Evolutionary conservation across 768 basidiomycete species (phyloP).

Genomic region (Rhodotorula sphaerocarpa): DNA sequence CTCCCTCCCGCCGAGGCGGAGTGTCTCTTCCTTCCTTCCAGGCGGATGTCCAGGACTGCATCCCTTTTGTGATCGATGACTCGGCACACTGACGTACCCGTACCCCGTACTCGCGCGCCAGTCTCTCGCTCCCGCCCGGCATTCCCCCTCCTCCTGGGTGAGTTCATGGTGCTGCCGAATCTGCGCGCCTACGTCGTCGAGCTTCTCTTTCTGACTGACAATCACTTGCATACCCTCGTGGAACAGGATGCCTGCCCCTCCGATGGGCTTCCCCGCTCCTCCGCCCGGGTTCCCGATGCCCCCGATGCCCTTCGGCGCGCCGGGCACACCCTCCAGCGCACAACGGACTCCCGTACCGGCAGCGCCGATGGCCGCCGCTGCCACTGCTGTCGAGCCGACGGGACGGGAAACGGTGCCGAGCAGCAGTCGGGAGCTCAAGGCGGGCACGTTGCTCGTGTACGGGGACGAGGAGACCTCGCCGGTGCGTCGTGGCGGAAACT

Average conservation of each 20-base stretch:
- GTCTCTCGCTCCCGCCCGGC: not conserved
- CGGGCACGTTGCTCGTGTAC: constrained; percentile 35
- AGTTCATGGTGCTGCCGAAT: constrained; percentile 24
- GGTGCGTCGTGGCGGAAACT: constrained; percentile 9
- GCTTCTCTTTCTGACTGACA: no score
- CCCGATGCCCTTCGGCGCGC: constrained; percentile 37
- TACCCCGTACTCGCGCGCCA: no score
- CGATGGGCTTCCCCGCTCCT: constrained; percentile 44
- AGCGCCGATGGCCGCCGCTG: not conserved
- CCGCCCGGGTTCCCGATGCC: constrained; percentile 41
- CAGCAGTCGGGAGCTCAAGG: constrained; percentile 33
- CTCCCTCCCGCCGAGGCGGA: constrained; percentile 13
- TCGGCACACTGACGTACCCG: no score
- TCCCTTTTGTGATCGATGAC: no score
- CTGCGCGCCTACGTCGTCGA: constrained; percentile 4
- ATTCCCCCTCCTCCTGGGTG: constrained; percentile 23
- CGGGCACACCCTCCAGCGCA: constrained; percentile 49
- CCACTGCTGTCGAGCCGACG: constrained; percentile 9
- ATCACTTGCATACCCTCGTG: no score
- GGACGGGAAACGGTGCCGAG: constrained; percentile 17
- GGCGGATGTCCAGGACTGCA: no score
- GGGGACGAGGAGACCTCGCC: constrained; percentile 38
- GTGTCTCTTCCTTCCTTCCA: no score
- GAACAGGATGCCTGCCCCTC: constrained; percentile 28
- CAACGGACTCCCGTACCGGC: constrained; percentile 1